phyloP scores from a whole-genome alignment of 2,329 filamentous ascomycete genomes.

The Tolypocladium amazonense region DNA sequence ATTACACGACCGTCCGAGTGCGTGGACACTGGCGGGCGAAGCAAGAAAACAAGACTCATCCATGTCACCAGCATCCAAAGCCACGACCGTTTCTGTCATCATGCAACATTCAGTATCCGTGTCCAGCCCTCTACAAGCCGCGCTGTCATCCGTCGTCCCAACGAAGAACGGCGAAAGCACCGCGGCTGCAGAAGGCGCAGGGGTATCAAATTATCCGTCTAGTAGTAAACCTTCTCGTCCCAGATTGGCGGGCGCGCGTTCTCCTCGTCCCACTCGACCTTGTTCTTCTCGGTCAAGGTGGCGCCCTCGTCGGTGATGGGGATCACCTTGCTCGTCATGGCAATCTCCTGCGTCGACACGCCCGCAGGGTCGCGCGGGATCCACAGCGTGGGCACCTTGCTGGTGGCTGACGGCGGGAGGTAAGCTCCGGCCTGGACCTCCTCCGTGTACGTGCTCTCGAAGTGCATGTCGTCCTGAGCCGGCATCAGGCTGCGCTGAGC shows the following conservation, averaged over 20 bases:
- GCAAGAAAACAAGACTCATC: neutral
- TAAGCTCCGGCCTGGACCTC: slow-evolving; percentile 59
- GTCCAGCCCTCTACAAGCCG: neutral
- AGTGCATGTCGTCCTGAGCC: slow-evolving; percentile 31
- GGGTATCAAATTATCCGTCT: slow-evolving; percentile 8
- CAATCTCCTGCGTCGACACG: slow-evolving; percentile 60
- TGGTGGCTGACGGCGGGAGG: slow-evolving; percentile 57
- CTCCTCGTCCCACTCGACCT: slow-evolving; percentile 29
- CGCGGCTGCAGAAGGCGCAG: neutral
- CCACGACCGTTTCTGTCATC: neutral
- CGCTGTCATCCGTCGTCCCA: neutral
- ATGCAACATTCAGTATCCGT: neutral
- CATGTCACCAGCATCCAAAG: neutral
- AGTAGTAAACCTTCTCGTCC: slow-evolving; percentile 34
- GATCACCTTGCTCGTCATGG: slow-evolving; percentile 54
- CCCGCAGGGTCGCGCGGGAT: slow-evolving; percentile 62
- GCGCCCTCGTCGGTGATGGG: slow-evolving; percentile 65
- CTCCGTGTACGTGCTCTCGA: slow-evolving; percentile 47
- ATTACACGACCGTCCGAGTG: neutral
- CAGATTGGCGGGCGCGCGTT: slow-evolving; percentile 32
- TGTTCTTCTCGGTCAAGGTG: slow-evolving; percentile 54
- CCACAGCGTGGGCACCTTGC: slow-evolving; percentile 57
- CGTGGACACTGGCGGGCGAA: neutral
- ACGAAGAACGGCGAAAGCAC: neutral
- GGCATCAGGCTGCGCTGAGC: slow-evolving; percentile 63